phyloP scores from a whole-genome alignment of 2,329 filamentous ascomycete species.

The Xylariaceae sp. region DNA sequence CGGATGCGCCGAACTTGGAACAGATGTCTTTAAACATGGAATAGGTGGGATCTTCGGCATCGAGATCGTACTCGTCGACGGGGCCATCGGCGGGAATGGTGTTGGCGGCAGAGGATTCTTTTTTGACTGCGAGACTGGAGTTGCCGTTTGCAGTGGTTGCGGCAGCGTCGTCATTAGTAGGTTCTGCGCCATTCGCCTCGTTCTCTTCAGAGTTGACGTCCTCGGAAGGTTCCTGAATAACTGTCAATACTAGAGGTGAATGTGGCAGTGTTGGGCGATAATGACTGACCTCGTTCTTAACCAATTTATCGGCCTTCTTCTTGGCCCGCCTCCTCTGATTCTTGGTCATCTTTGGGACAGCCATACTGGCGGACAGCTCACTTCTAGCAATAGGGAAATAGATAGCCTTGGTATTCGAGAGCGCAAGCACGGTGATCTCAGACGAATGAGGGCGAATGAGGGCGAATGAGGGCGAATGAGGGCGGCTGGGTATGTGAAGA shows the following conservation, averaged over 20 bases:
- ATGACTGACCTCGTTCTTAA: conserved; percentile 50
- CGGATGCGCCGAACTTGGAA: conserved; percentile 66
- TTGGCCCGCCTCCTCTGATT: conserved; percentile 90
- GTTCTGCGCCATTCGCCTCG: conserved; percentile 33
- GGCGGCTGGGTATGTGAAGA: too few species aligned
- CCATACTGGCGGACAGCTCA: conserved; percentile 55
- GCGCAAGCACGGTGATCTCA: neutral
- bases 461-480: too few species aligned
- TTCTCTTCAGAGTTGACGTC: conserved; percentile 26
- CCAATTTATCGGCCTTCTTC: conserved; percentile 87
- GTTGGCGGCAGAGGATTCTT: conserved; percentile 33
- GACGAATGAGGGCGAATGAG: conserved; percentile 10
- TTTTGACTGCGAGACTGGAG: conserved; percentile 41
- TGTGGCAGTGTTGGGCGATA: neutral
- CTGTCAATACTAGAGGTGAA: conserved; percentile 6
- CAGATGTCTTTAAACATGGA: conserved; percentile 82
- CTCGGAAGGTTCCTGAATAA: conserved; percentile 20
- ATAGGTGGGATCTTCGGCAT: conserved; percentile 72
- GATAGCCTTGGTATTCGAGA: conserved; percentile 12
- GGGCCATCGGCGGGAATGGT: conserved; percentile 43
- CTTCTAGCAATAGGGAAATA: conserved; percentile 12
- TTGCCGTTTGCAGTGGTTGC: conserved; percentile 24
- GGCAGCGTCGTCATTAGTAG: conserved; percentile 24
- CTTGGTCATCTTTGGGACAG: conserved; percentile 74
- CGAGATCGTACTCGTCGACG: conserved; percentile 46